Evolutionary conservation across 2,329 filamentous ascomycete species (phyloP).

Genomic region (Ophiostoma perfectum): DNA sequence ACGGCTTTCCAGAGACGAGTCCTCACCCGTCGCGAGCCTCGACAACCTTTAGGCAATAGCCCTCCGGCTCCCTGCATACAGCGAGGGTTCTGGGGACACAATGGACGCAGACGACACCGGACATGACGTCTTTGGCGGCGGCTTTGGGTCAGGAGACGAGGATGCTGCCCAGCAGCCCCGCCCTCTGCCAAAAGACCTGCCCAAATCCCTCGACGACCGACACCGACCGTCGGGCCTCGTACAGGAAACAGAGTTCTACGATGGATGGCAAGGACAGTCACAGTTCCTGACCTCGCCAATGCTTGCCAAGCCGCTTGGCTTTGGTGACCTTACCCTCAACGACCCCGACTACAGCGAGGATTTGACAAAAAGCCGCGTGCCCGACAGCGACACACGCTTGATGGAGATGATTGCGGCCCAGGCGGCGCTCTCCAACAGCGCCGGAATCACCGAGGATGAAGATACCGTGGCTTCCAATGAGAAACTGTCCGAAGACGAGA

Average conservation of each 20-base stretch:
- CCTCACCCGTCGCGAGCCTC: background rate
- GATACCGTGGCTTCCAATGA: conserved; percentile 71
- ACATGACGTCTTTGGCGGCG: conserved; percentile 19
- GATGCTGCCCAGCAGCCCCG: conserved; percentile 38
- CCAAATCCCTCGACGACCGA: conserved; percentile 86
- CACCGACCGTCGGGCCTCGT: conserved; percentile 61
- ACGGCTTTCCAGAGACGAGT: background rate
- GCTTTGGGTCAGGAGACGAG: conserved; percentile 22
- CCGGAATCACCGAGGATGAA: conserved; percentile 63
- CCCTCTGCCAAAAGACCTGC: conserved; percentile 73
- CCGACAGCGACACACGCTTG: conserved; percentile 77
- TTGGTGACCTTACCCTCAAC: conserved; percentile 75
- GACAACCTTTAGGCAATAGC: background rate
- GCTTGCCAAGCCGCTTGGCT: conserved; percentile 75
- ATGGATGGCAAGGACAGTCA: conserved; percentile 98
- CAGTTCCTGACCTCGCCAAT: conserved; percentile 88
- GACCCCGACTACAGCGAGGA: conserved; percentile 69
- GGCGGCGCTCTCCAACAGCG: conserved; percentile 64
- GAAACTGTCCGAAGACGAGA: conserved; percentile 68
- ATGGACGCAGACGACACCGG: conserved; percentile 19
- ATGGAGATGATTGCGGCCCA: conserved; percentile 96
- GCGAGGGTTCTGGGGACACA: background rate
- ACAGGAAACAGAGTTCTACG: conserved; percentile 91
- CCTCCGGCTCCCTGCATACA: too few species aligned
- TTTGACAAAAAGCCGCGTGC: conserved; percentile 45